A percentile compares a stretch with the other conserved stretches of the same genome.
Evolutionary conservation across 148 eudicot genomes (phyloP).

Genomic region (Pharnaceum exiguum): DNA sequence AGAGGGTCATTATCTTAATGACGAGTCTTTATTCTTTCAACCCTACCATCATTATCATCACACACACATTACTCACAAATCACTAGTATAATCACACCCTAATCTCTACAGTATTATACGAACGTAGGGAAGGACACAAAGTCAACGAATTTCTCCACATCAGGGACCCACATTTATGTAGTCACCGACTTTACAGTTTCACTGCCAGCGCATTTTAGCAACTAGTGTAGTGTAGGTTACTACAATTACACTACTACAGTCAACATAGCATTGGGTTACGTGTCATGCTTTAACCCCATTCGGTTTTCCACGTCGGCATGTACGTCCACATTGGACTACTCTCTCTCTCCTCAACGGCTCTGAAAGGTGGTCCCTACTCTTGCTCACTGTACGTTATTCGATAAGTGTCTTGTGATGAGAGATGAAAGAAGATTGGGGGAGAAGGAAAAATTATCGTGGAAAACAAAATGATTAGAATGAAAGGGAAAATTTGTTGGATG

Average conservation of each 20-base stretch:
- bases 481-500: no score
- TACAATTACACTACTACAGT: neutral
- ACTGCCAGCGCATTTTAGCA: conserved; percentile 11
- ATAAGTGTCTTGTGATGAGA: neutral
- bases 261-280: conserved; percentile 22
- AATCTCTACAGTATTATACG: no score
- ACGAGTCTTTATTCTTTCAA: neutral
- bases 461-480: no score
- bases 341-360: conserved; percentile 18
- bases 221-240: no score
- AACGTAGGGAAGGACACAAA: neutral
- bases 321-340: conserved; percentile 12
- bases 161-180: conserved; percentile 5
- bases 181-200: conserved; percentile 5
- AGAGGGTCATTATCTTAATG: neutral
- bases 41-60: conserved; percentile 8
- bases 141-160: conserved; percentile 18
- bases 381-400: neutral
- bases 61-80: no score
- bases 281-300: conserved; percentile 13
- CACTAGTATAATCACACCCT: no score
- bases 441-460: no score
- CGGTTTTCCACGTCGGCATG: conserved; percentile 9
- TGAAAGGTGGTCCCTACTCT: neutral
- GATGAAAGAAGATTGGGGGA: neutral